Conservation (phyloP, 345 rosid species). For the Zanthoxylum bungeanum region DNA sequence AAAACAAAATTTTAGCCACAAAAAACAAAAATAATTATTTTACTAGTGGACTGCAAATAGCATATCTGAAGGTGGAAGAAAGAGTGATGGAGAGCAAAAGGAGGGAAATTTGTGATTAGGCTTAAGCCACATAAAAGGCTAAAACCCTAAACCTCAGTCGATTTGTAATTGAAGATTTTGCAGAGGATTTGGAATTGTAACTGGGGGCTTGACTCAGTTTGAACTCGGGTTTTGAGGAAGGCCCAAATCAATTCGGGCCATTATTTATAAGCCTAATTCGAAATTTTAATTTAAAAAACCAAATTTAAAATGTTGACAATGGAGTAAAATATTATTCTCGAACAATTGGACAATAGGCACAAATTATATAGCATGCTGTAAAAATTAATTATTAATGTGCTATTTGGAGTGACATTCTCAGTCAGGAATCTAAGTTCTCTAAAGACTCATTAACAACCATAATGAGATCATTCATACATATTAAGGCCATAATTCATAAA, state of each 20-base stretch:
- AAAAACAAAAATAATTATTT: neutral
- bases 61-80: neutral
- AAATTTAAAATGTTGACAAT: too few species aligned
- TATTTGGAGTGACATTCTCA: too few species aligned
- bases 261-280: neutral
- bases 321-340: too few species aligned
- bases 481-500: too few species aligned
- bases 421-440: too few species aligned
- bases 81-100: neutral
- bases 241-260: neutral
- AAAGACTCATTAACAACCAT: too few species aligned
- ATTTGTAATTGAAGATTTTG: neutral
- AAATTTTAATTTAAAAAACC: too few species aligned
- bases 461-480: too few species aligned
- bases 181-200: neutral
- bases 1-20: neutral
- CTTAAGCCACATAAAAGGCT: constrained; percentile 20
- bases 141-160: constrained; percentile 23
- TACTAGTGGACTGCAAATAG: neutral
- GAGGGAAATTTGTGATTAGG: constrained; percentile 11
- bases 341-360: too few species aligned
- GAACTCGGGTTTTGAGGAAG: neutral
- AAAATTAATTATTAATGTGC: too few species aligned
- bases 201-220: neutral
- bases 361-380: too few species aligned